A percentile compares a stretch with the other conserved stretches of the same genome.
Evolutionary conservation across 1,284 basidiomycete genomes (phyloP).

Genomic region (Bondarzewia mesenterica): DNA sequence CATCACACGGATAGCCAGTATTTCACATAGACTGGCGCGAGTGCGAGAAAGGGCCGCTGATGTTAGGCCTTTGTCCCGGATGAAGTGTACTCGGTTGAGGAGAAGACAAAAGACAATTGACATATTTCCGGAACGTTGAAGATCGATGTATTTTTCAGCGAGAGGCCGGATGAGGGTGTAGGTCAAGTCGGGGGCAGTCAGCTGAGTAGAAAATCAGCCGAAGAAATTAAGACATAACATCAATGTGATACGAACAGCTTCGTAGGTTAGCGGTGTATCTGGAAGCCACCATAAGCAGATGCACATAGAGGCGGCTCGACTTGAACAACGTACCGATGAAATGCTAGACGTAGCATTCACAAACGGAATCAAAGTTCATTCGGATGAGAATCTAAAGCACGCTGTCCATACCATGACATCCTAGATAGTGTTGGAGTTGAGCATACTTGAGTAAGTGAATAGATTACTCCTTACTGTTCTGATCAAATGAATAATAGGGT

Average conservation of each 20-base stretch:
- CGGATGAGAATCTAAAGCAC: not conserved
- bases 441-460: constrained; percentile 1
- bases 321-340: constrained; percentile 44
- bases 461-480: constrained; percentile 34
- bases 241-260: constrained; percentile 39
- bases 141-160: constrained; percentile 60
- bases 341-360: constrained; percentile 34
- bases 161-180: constrained; percentile 79
- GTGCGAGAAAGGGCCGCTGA: constrained; percentile 64
- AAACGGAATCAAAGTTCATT: too few relatives aligned
- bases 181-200: constrained; percentile 76
- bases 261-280: constrained; percentile 75
- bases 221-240: not conserved
- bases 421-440: constrained; percentile 24
- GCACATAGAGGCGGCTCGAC: not conserved
- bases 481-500: constrained; percentile 68
- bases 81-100: constrained; percentile 83
- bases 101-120: constrained; percentile 84
- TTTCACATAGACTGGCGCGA: constrained; percentile 80
- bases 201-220: constrained; percentile 29
- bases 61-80: constrained; percentile 62
- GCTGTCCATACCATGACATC: constrained; percentile 45
- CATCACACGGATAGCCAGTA: constrained; percentile 78
- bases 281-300: not conserved
- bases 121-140: constrained; percentile 60